Evolutionary conservation across 2,329 filamentous ascomycete genomes (phyloP).

Genomic region (Colletotrichum echinochloae): DNA sequence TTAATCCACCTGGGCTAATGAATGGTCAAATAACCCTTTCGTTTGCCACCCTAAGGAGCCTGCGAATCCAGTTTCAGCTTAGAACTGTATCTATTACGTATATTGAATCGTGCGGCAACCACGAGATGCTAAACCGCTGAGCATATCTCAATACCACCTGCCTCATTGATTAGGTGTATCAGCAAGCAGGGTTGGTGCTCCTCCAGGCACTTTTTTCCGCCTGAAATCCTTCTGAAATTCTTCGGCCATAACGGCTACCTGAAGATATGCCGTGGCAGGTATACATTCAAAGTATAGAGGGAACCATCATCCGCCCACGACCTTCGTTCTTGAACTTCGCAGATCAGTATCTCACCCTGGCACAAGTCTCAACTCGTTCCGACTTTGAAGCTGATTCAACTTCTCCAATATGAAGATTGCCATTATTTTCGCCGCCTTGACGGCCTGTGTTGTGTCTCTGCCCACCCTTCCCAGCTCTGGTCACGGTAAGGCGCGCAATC

Average conservation of each 20-base stretch:
- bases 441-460: constrained; percentile 20
- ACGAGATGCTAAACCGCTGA: constrained; percentile 10
- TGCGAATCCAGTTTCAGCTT: not conserved
- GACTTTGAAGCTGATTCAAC: not conserved
- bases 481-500: constrained; percentile 6
- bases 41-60: not conserved
- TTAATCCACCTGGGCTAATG: not conserved
- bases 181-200: constrained; percentile 17
- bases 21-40: constrained; percentile 12
- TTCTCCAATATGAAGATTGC: constrained; percentile 21
- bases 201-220: not conserved
- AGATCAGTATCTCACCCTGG: too few relatives aligned
- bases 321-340: too few relatives aligned
- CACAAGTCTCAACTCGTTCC: not conserved
- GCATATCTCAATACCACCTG: constrained; percentile 24
- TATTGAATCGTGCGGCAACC: not conserved
- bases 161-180: constrained; percentile 17
- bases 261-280: not conserved
- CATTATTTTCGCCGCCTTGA: constrained; percentile 20
- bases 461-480: constrained; percentile 10
- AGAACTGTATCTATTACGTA: not conserved
- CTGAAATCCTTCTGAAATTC: not conserved
- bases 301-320: too few relatives aligned
- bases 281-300: not conserved
- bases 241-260: not conserved